Evolutionary conservation across 306 rosid genomes (phyloP).

Genomic region (Amphicarpaea edgeworthii): DNA sequence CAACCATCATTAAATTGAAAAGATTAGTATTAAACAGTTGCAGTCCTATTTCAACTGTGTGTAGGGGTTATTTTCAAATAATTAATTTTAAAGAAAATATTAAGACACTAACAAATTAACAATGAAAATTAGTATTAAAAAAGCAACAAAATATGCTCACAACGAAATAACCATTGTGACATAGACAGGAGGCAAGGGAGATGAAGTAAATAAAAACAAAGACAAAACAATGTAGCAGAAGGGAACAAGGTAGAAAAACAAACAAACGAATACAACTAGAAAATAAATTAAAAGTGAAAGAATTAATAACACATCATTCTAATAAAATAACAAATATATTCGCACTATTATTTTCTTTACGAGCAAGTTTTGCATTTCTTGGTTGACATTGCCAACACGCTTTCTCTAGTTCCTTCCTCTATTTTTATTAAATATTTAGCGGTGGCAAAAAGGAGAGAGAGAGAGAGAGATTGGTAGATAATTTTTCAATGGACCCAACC

Average conservation of each 20-base stretch:
- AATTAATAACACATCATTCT: not conserved
- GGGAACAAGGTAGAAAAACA: constrained; percentile 10
- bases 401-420: not conserved
- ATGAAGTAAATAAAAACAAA: not conserved
- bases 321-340: not conserved
- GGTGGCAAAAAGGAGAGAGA: not conserved
- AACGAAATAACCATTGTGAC: not conserved
- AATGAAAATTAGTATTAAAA: not conserved
- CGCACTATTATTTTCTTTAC: not conserved
- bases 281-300: not conserved
- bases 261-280: not conserved
- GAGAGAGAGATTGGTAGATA: not conserved
- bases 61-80: not conserved
- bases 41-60: not conserved
- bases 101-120: not conserved
- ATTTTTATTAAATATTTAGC: not conserved
- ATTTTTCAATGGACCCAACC: no score
- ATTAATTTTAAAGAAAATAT: no score
- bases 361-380: not conserved
- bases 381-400: not conserved
- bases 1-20: constrained; percentile 2
- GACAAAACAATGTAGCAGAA: not conserved
- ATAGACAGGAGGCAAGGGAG: constrained; percentile 3
- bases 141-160: not conserved
- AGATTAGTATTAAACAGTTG: not conserved